These are phyloP conservation scores for Arabis hirsuta DNA, from an alignment of 345 rosid species.

Conservation along the genomic window DNA sequence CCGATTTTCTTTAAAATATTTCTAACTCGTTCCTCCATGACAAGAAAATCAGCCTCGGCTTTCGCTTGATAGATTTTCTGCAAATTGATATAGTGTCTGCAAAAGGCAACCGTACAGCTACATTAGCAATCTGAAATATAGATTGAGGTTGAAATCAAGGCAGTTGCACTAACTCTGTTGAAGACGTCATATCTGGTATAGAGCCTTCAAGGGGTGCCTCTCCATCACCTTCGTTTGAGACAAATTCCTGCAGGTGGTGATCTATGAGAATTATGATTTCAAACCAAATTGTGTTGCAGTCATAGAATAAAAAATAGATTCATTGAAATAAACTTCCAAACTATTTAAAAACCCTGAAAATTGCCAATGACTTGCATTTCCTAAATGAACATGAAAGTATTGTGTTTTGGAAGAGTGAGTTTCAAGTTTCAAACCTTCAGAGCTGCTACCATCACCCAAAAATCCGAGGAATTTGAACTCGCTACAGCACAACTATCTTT, in stretches of 20 bases:
- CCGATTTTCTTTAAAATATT: conserved; percentile 73
- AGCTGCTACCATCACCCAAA: conserved; percentile 99
- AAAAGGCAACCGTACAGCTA: conserved; percentile 28
- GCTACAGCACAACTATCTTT: conserved; percentile 70
- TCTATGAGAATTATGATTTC: conserved; percentile 2
- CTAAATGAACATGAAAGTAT: conserved; percentile 8
- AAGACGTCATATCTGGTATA: conserved; percentile 99
- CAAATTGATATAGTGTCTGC: conserved; percentile 82
- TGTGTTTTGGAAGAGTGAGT: conserved; percentile 13
- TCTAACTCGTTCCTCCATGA: conserved; percentile 67
- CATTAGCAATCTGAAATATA: conserved; percentile 28
- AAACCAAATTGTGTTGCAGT: conserved; percentile 2
- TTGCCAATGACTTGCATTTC: conserved; percentile 7
- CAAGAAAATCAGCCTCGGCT: conserved; percentile 90
- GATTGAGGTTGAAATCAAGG: conserved; percentile 1
- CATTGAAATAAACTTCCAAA: not conserved
- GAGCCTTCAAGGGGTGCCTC: conserved; percentile 98
- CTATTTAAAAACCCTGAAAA: not conserved
- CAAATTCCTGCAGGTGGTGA: conserved; percentile 70
- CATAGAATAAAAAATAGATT: not conserved
- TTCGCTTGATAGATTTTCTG: conserved; percentile 90
- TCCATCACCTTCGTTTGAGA: conserved; percentile 80
- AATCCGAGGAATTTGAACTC: conserved; percentile 70
- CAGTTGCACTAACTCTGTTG: conserved; percentile 80
- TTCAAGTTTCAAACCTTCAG: conserved; percentile 67